A percentile compares a stretch with the other conserved stretches of the same genome.
These are phyloP conservation scores for Volvox africanus DNA, from an alignment of 139 green algal genomes.

Conservation along the genomic window DNA sequence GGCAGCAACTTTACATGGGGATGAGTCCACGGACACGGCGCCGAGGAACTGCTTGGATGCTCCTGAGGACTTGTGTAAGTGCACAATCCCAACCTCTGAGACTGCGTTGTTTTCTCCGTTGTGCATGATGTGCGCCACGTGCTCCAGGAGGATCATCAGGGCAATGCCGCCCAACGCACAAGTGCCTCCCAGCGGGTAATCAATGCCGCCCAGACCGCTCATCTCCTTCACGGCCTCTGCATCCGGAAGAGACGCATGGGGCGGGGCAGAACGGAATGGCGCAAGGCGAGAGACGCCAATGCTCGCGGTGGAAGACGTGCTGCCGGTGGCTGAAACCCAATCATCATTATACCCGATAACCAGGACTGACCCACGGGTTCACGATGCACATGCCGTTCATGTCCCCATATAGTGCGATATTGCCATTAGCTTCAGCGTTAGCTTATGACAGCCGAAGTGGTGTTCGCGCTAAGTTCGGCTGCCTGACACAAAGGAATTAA, in stretches of 20 bases:
- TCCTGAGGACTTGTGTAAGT: background rate
- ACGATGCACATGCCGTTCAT: too few species aligned
- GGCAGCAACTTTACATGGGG: background rate
- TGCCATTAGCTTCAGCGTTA: too few species aligned
- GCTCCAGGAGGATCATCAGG: constrained; percentile 45
- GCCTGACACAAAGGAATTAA: too few species aligned
- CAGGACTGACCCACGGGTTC: too few species aligned
- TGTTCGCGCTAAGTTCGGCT: too few species aligned
- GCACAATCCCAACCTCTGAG: too few species aligned
- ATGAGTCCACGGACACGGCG: background rate
- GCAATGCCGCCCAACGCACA: constrained; percentile 15
- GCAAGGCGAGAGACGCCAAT: background rate
- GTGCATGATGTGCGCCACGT: constrained; percentile 18
- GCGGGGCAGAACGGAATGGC: background rate
- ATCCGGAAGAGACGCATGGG: background rate
- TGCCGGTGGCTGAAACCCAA: too few species aligned
- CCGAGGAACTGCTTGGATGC: background rate
- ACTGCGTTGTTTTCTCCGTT: background rate
- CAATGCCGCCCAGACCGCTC: background rate
- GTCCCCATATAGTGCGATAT: too few species aligned
- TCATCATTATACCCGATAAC: too few species aligned
- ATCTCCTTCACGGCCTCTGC: constrained; percentile 37
- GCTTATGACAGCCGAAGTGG: too few species aligned
- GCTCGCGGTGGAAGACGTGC: too few species aligned
- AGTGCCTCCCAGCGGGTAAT: constrained; percentile 26